phyloP scores from a whole-genome alignment of 306 rosid genomes.

The Dalbergia cultrata region DNA sequence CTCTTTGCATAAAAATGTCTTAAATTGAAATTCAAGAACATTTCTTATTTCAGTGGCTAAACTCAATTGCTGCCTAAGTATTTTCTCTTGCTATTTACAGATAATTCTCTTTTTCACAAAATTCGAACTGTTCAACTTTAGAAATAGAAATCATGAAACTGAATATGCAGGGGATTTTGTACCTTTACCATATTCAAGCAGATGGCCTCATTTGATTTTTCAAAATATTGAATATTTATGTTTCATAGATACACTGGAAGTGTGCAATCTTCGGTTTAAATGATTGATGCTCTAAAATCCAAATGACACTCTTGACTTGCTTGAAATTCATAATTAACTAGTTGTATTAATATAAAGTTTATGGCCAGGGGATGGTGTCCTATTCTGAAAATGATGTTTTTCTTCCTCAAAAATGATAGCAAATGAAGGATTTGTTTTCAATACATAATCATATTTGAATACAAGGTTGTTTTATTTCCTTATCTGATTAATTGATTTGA shows the following conservation, averaged over 20 bases:
- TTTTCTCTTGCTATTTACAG: conserved; percentile 23
- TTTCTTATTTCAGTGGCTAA: conserved; percentile 34
- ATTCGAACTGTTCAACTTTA: background rate
- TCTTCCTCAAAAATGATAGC: background rate
- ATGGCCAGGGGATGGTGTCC: background rate
- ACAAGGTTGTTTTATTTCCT: background rate
- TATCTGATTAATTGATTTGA: background rate
- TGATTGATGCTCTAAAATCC: background rate
- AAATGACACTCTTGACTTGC: background rate
- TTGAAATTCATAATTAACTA: background rate
- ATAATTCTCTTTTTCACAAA: background rate
- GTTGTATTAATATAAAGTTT: conserved; percentile 4
- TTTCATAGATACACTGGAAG: background rate
- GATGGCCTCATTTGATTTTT: background rate
- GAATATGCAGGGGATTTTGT: background rate
- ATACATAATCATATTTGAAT: background rate
- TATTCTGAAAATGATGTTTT: background rate
- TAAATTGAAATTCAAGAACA: conserved; percentile 21
- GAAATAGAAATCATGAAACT: conserved; percentile 26
- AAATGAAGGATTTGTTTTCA: conserved; percentile 9
- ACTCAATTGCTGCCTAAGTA: conserved; percentile 12
- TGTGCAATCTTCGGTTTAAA: background rate
- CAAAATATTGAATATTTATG: conserved; percentile 10
- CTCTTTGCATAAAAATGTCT: background rate
- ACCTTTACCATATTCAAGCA: background rate